A percentile compares a stretch with the other conserved stretches of the same genome.
These are phyloP conservation scores for Trichomonas tenax DNA, from an alignment of 208 protist genomes.

Conservation along the genomic window DNA sequence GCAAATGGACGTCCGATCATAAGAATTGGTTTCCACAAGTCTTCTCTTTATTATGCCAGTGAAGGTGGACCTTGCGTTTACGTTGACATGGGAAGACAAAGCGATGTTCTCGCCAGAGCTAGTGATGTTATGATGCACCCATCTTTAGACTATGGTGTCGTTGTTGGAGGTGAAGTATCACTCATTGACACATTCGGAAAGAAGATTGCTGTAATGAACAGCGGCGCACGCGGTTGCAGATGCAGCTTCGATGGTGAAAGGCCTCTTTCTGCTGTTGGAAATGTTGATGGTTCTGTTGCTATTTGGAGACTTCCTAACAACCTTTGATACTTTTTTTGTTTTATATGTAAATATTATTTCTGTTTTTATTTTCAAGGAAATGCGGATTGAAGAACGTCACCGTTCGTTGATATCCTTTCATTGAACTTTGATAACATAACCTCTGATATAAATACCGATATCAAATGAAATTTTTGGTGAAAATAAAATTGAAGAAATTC, in stretches of 20 bases:
- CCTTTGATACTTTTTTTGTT: background rate
- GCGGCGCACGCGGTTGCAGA: too few species aligned
- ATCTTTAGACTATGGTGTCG: background rate
- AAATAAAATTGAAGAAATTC: too few species aligned
- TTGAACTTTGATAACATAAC: too few species aligned
- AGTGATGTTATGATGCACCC: background rate
- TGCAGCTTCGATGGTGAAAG: conserved; percentile 1
- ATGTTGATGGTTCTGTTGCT: background rate
- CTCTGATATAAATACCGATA: too few species aligned
- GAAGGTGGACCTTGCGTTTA: background rate
- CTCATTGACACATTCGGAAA: background rate
- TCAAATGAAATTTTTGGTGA: too few species aligned
- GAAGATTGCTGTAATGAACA: background rate
- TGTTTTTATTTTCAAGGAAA: too few species aligned
- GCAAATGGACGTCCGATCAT: background rate
- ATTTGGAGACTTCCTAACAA: conserved; percentile 2
- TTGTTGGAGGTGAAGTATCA: background rate
- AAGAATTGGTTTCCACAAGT: background rate
- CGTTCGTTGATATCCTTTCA: too few species aligned
- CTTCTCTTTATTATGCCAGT: background rate
- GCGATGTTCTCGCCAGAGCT: background rate
- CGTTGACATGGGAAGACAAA: background rate
- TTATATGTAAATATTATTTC: too few species aligned
- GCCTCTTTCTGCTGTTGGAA: background rate
- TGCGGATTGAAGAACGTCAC: too few species aligned